Percentiles rank a stretch among this genome's conserved stretches.
These are phyloP conservation scores for Astrothelium subdiscretum DNA, from an alignment of 495 filamentous ascomycete genomes.

Conservation along the genomic window DNA sequence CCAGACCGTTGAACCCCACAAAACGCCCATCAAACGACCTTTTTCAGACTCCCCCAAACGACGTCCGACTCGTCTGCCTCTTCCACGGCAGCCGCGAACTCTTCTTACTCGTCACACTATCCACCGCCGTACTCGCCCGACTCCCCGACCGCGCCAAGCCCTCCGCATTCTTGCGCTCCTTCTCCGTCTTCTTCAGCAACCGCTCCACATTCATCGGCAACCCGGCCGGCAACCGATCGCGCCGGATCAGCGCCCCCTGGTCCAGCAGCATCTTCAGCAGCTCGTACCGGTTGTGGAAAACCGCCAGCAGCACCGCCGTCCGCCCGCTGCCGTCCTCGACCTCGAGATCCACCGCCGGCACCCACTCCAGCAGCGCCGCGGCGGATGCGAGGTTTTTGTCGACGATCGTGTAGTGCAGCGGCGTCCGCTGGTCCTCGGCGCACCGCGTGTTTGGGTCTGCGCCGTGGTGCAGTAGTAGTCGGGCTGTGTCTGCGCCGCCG, in stretches of 20 bases:
- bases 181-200: not conserved
- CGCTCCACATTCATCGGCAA: not conserved
- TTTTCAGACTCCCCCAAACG: not conserved
- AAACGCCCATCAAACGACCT: not conserved
- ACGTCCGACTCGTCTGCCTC: not conserved
- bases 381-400: constrained; percentile 1
- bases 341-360: constrained; percentile 4
- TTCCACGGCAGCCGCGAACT: not conserved
- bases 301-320: constrained; percentile 13
- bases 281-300: constrained; percentile 11
- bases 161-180: not conserved
- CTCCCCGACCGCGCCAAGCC: not conserved
- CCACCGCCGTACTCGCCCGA: not conserved
- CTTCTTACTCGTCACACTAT: not conserved
- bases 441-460: constrained; percentile 7
- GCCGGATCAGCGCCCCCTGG: not conserved
- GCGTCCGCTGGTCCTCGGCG: constrained; percentile 5
- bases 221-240: not conserved
- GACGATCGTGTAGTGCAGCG: constrained; percentile 12
- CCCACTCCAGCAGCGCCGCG: constrained; percentile 5
- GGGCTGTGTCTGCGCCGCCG: constrained; percentile 9
- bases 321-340: constrained; percentile 4
- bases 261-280: constrained; percentile 9
- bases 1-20: not conserved
- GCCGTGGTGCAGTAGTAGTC: constrained; percentile 11